These are phyloP conservation scores for Stephania japonica DNA, from an alignment of 164 flowering plant species.

Conservation along the genomic window DNA sequence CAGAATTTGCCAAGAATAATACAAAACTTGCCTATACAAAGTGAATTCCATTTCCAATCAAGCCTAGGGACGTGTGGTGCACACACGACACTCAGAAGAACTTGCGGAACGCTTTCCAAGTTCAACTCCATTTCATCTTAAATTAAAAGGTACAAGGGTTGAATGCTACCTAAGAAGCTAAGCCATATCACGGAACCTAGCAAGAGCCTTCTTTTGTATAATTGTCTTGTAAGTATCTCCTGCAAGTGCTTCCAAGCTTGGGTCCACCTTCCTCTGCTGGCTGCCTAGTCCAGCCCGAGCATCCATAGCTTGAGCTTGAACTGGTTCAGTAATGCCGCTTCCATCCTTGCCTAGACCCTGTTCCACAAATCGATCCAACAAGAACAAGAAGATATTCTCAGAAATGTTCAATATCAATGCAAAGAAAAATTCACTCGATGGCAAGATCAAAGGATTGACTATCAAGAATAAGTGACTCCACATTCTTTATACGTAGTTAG, in stretches of 20 bases:
- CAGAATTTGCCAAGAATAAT: no score
- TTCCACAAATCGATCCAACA: constrained; percentile 12
- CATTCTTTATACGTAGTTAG: no score
- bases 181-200: constrained; percentile 87
- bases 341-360: constrained; percentile 98
- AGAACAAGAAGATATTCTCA: not conserved
- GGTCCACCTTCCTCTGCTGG: constrained; percentile 72
- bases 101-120: not conserved
- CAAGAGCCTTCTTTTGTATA: constrained; percentile 87
- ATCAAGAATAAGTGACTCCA: not conserved
- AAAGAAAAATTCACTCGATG: not conserved
- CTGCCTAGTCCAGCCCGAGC: constrained; percentile 87
- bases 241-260: constrained; percentile 71
- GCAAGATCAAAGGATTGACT: not conserved
- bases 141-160: not conserved
- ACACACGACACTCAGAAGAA: not conserved
- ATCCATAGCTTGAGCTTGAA: constrained; percentile 66
- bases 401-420: not conserved
- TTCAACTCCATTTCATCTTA: not conserved
- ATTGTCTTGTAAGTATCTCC: constrained; percentile 88
- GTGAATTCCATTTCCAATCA: not conserved
- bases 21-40: not conserved
- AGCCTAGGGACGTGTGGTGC: not conserved
- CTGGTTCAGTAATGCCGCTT: constrained; percentile 92
- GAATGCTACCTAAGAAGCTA: constrained; percentile 8